Evolutionary conservation across 768 basidiomycete genomes (phyloP).

Genomic region (Mycena filopes): DNA sequence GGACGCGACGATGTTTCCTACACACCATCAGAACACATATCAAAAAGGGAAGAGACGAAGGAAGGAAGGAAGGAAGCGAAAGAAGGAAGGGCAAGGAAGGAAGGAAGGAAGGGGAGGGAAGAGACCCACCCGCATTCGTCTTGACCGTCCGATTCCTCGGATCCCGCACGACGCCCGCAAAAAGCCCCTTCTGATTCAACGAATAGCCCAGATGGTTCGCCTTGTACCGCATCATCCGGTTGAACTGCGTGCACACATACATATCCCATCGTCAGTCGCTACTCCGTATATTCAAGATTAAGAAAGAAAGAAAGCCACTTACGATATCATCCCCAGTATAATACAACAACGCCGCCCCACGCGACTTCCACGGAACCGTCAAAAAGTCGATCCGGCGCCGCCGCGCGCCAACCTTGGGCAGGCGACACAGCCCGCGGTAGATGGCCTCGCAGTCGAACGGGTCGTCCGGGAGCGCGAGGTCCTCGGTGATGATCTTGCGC

Average conservation of each 20-base stretch:
- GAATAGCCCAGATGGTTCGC: slow-evolving; percentile 85
- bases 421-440: slow-evolving; percentile 84
- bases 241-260: slow-evolving; percentile 66
- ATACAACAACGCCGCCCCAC: slow-evolving; percentile 91
- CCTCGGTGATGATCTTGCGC: slow-evolving; percentile 78
- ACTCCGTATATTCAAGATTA: no score
- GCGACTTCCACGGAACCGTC: slow-evolving; percentile 78
- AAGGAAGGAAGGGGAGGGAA: background rate
- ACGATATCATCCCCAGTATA: slow-evolving; percentile 96
- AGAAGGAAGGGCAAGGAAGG: background rate
- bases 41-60: no score
- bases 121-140: slow-evolving; percentile 57
- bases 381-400: slow-evolving; percentile 89
- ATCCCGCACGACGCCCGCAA: slow-evolving; percentile 76
- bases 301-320: slow-evolving; percentile 41
- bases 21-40: background rate
- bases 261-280: no score
- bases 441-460: slow-evolving; percentile 74
- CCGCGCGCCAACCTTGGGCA: slow-evolving; percentile 55
- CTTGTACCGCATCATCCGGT: slow-evolving; percentile 87
- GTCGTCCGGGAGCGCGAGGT: slow-evolving; percentile 78
- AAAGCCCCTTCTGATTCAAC: slow-evolving; percentile 90
- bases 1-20: slow-evolving; percentile 79
- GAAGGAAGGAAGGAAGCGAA: background rate
- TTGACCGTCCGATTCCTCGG: slow-evolving; percentile 70